phyloP scores from a whole-genome alignment of 768 basidiomycete genomes.

The Trametes elegans region DNA sequence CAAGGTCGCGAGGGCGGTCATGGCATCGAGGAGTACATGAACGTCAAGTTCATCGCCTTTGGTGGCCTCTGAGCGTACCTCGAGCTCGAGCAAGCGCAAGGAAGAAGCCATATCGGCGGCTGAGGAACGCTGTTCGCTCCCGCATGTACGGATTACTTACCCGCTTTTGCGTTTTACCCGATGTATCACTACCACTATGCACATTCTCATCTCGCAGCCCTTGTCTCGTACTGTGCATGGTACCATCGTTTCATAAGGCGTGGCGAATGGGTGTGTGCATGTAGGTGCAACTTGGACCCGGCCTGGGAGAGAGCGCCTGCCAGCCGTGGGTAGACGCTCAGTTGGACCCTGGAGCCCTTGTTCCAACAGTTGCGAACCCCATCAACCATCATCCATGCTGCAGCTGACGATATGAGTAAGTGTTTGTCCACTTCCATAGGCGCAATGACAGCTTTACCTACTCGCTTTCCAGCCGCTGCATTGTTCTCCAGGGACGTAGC shows the following conservation, averaged over 20 bases:
- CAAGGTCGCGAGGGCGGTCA: constrained; percentile 84
- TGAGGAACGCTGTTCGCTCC: not conserved
- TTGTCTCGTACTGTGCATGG: too few relatives aligned
- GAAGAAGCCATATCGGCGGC: not conserved
- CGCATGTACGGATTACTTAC: not conserved
- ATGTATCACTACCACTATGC: constrained; percentile 1
- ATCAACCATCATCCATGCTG: too few relatives aligned
- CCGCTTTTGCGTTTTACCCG: not conserved
- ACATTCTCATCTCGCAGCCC: too few relatives aligned
- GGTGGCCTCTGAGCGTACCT: constrained; percentile 39
- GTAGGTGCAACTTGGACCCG: too few relatives aligned
- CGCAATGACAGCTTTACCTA: not conserved
- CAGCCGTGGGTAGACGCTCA: too few relatives aligned
- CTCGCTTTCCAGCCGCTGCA: not conserved
- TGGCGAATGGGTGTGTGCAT: too few relatives aligned
- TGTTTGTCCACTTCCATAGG: not conserved
- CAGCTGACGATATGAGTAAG: too few relatives aligned
- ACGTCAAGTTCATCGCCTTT: constrained; percentile 76
- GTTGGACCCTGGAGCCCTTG: too few relatives aligned
- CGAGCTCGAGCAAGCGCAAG: not conserved
- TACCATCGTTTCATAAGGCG: too few relatives aligned
- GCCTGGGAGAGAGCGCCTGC: too few relatives aligned
- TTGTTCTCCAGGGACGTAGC: too few relatives aligned
- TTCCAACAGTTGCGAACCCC: too few relatives aligned
- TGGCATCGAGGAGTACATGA: constrained; percentile 89